Conservation (phyloP, 78 protist genomes). For the Dictyostelium firmibasis region DNA sequence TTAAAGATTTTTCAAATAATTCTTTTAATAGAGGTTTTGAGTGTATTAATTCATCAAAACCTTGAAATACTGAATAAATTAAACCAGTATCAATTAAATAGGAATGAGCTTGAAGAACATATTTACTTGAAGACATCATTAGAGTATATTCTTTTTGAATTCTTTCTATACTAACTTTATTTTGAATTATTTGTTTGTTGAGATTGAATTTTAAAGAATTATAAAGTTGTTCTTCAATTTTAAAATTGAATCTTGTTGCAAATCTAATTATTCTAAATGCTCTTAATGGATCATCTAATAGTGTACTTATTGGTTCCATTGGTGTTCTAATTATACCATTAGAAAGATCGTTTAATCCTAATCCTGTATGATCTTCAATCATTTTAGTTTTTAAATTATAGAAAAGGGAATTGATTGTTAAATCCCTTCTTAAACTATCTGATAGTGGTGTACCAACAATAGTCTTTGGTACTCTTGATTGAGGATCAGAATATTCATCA, state of each 20-base stretch:
- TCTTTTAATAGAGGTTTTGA: not conserved
- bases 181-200: not conserved
- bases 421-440: constrained; percentile 96
- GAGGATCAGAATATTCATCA: constrained; percentile 72
- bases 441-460: constrained; percentile 88
- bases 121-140: not conserved
- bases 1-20: not conserved
- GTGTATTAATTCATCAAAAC: not conserved
- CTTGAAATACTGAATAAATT: not conserved
- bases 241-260: constrained; percentile 83
- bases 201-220: not conserved
- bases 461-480: constrained; percentile 81
- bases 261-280: constrained; percentile 91
- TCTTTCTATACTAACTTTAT: constrained; percentile 57
- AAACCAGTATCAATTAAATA: constrained; percentile 31
- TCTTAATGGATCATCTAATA: constrained; percentile 97
- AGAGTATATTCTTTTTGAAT: not conserved
- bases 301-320: constrained; percentile 81
- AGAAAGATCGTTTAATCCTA: constrained; percentile 82
- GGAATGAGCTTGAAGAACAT: not conserved
- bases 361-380: constrained; percentile 86
- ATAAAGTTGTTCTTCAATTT: constrained; percentile 29
- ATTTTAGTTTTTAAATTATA: constrained; percentile 86
- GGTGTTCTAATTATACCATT: constrained; percentile 88
- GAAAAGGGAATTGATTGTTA: constrained; percentile 95